Evolutionary conservation across 371 early-diverging fungal species (phyloP), one percentile per base, ranked within the genome.

Genomic region (Sporodiniella umbellata): DNA sequence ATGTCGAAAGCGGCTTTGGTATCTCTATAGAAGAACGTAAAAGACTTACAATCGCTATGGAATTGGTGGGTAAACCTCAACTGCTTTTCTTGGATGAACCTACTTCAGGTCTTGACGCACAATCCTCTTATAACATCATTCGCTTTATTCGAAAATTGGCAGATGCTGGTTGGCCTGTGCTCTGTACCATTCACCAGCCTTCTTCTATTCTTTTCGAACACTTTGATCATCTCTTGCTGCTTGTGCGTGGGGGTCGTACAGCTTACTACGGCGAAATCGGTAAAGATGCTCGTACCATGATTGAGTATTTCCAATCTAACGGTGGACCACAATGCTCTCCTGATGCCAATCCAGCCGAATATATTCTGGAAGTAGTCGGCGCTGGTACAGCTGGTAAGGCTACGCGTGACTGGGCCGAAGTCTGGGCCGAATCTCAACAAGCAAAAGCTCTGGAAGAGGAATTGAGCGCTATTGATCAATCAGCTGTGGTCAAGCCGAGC

Each of bases 11-110:
- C 17, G 61, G 61, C 14, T 53, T 62, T 53, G 82, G 82, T 39
- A 71, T 82, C 5, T 73, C 74, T 40, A 70, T 83, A 17, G 86
- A 84, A 47, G 85, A 86, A 66, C 75, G 79, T 47, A 79, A 81
- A 49, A 76, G 87, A 19, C 72, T 85, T 23, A 75, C 78, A 12
- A 87, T 87, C 17, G 88, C 77, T 11, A 60, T 67, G 48, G 88
- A 88, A 59, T 72, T 91, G 11, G 82, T 91, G 5, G 81, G 85
- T 15, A 80, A 78, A 56, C 91, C 71, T 86, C 88, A 25, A 84
- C 85, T 39, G 75, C 79, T 51, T 66, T 89, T 54, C 68, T 78
- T 92, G 47, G 93, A 92, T 64, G 93, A 92, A 66, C 90, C 91
- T 10, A 91, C 91, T 2, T 82, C 84, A 42, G 78, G 90, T 42